A percentile compares a stretch with the other conserved stretches of the same genome.
phyloP scores from a whole-genome alignment of 2,329 filamentous ascomycete species.

The Colletotrichum neosansevieriae region DNA sequence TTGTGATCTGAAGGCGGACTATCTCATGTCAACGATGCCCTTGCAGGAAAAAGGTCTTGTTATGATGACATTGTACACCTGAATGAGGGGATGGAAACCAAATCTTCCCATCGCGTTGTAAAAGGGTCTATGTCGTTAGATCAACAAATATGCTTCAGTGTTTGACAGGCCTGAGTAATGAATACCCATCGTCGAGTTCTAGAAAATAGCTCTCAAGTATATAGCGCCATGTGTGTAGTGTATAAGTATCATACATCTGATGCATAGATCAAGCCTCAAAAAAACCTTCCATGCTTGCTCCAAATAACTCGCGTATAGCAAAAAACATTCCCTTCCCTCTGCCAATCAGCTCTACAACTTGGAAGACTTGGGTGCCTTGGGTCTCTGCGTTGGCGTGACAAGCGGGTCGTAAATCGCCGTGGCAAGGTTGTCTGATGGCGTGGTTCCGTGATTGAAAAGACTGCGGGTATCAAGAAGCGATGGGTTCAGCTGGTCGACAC shows the following conservation, averaged over 20 bases:
- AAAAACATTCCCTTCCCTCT: not conserved
- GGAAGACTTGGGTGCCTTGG: conserved; percentile 51
- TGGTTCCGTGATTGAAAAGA: conserved; percentile 65
- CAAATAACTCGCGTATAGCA: too few relatives aligned
- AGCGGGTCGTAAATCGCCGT: conserved; percentile 66
- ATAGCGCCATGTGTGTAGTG: conserved; percentile 18
- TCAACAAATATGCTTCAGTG: too few relatives aligned
- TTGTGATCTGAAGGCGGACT: too few relatives aligned
- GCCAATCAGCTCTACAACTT: conserved; percentile 57
- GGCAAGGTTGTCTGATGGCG: conserved; percentile 62
- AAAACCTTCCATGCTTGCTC: conserved; percentile 16
- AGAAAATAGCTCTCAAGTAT: not conserved
- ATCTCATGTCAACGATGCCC: too few relatives aligned
- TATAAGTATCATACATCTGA: conserved; percentile 28
- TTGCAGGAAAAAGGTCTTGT: too few relatives aligned
- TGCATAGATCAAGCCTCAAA: conserved; percentile 2
- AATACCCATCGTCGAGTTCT: too few relatives aligned
- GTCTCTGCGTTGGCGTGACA: conserved; percentile 63
- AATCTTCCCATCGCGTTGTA: too few relatives aligned
- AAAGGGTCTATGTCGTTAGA: too few relatives aligned
- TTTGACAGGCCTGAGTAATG: too few relatives aligned
- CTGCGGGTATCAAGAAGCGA: conserved; percentile 83
- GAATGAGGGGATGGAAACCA: too few relatives aligned
- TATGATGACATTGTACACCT: too few relatives aligned
- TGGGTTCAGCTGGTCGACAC: conserved; percentile 81